These are phyloP conservation scores for Diplogelasinospora grovesii DNA, from an alignment of 495 filamentous ascomycete genomes.

Conservation along the genomic window DNA sequence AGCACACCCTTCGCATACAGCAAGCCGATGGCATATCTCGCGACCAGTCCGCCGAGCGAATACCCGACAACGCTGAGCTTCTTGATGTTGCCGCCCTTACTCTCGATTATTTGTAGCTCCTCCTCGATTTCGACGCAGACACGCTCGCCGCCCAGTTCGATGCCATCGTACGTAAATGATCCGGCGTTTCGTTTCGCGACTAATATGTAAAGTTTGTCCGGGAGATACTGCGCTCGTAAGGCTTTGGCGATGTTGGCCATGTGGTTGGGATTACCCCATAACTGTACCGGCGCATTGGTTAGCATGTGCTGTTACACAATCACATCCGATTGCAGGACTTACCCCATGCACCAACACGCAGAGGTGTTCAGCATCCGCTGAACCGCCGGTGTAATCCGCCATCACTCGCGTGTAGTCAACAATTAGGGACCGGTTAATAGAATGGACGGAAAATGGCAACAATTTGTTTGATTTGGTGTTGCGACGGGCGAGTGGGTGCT, in stretches of 20 bases:
- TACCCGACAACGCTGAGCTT: slow-evolving; percentile 88
- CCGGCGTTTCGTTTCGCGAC: slow-evolving; percentile 73
- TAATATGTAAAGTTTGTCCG: slow-evolving; percentile 64
- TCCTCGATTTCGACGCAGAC: slow-evolving; percentile 85
- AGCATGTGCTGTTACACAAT: no score
- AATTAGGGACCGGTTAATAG: no score
- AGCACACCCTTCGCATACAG: slow-evolving; percentile 74
- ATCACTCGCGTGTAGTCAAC: no score
- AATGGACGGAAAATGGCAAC: no score
- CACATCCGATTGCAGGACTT: no score
- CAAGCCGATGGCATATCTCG: slow-evolving; percentile 81
- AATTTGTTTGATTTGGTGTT: not conserved
- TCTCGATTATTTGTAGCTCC: slow-evolving; percentile 57
- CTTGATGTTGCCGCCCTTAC: slow-evolving; percentile 59
- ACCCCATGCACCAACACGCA: slow-evolving; percentile 95
- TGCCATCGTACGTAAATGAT: slow-evolving; percentile 87
- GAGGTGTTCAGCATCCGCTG: slow-evolving; percentile 56
- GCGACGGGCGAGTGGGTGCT: no score
- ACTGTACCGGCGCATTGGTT: slow-evolving; percentile 34
- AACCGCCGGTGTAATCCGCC: slow-evolving; percentile 36
- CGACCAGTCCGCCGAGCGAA: slow-evolving; percentile 80
- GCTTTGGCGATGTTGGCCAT: slow-evolving; percentile 63
- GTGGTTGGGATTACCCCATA: slow-evolving; percentile 91
- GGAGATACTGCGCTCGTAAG: slow-evolving; percentile 57
- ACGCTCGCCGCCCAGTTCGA: slow-evolving; percentile 84